Conservation (phyloP, 768 basidiomycete species). For the Scleroderma bovista region DNA sequence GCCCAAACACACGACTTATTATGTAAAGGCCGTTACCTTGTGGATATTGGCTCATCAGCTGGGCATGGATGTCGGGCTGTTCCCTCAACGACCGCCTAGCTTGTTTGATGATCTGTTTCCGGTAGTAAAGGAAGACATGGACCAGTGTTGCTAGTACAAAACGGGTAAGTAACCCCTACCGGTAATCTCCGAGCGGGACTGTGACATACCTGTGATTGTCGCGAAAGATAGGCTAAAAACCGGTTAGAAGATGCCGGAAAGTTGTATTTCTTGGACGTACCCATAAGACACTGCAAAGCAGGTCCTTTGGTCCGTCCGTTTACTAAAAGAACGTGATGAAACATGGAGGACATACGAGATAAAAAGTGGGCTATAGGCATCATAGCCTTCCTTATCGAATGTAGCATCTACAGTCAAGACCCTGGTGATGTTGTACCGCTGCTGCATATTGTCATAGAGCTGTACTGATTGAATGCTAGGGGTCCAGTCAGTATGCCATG, state of each 20-base stretch:
- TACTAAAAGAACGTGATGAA: constrained; percentile 7
- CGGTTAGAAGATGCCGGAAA: constrained; percentile 23
- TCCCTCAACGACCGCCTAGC: constrained; percentile 64
- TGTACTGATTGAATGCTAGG: constrained; percentile 51
- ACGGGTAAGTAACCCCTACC: neutral
- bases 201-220: constrained; percentile 55
- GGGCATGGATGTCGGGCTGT: constrained; percentile 80
- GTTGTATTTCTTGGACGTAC: constrained; percentile 5
- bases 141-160: constrained; percentile 19
- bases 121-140: constrained; percentile 54
- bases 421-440: constrained; percentile 49
- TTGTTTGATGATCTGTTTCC: constrained; percentile 74
- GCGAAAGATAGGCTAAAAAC: constrained; percentile 75
- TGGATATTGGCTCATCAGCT: constrained; percentile 70
- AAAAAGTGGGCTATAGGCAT: constrained; percentile 54
- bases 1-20: neutral
- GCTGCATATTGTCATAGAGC: constrained; percentile 57
- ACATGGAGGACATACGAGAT: constrained; percentile 36
- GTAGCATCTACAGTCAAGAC: constrained; percentile 50
- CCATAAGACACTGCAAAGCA: constrained; percentile 28
- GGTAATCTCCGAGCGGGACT: neutral
- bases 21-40: constrained; percentile 30
- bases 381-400: constrained; percentile 50
- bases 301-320: constrained; percentile 9
- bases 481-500: neutral